Conservation (phyloP, 2,329 filamentous ascomycete genomes). For the Fusarium dlaminii region DNA sequence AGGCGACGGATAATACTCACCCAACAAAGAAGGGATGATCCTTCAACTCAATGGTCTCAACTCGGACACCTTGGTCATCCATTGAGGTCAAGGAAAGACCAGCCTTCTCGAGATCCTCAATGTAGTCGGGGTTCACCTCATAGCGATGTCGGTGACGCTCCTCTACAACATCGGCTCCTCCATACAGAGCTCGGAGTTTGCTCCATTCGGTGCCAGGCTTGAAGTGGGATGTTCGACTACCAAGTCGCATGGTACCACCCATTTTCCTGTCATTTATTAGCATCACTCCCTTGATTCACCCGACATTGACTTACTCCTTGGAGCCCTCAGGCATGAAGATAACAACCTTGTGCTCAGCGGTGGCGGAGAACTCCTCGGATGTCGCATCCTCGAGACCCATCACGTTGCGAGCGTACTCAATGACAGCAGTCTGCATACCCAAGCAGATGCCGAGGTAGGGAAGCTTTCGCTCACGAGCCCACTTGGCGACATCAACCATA, state of each 20-base stretch:
- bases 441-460: slow-evolving; percentile 92
- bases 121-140: slow-evolving; percentile 85
- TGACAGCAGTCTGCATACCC: slow-evolving; percentile 91
- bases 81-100: slow-evolving; percentile 63
- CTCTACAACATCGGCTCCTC: slow-evolving; percentile 61
- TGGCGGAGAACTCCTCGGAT: slow-evolving; percentile 64
- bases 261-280: slow-evolving; percentile 48
- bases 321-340: slow-evolving; percentile 88
- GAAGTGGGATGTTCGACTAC: slow-evolving; percentile 78
- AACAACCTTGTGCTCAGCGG: slow-evolving; percentile 75
- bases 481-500: slow-evolving; percentile 88
- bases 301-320: slow-evolving; percentile 47
- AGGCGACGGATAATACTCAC: not conserved
- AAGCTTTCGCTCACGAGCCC: slow-evolving; percentile 82
- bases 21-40: slow-evolving; percentile 31
- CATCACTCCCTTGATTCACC: not conserved
- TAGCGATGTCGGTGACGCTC: slow-evolving; percentile 91
- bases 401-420: slow-evolving; percentile 84
- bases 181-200: slow-evolving; percentile 79
- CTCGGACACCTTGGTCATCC: slow-evolving; percentile 54
- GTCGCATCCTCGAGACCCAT: slow-evolving; percentile 68
- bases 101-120: slow-evolving; percentile 72
- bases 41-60: slow-evolving; percentile 38
- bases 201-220: slow-evolving; percentile 81
- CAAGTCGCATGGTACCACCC: slow-evolving; percentile 89